Percentiles rank a stretch among this genome's conserved stretches.
These are phyloP conservation scores for Mollisia scopiformis DNA, from an alignment of 2,329 filamentous ascomycete species.

Conservation along the genomic window DNA sequence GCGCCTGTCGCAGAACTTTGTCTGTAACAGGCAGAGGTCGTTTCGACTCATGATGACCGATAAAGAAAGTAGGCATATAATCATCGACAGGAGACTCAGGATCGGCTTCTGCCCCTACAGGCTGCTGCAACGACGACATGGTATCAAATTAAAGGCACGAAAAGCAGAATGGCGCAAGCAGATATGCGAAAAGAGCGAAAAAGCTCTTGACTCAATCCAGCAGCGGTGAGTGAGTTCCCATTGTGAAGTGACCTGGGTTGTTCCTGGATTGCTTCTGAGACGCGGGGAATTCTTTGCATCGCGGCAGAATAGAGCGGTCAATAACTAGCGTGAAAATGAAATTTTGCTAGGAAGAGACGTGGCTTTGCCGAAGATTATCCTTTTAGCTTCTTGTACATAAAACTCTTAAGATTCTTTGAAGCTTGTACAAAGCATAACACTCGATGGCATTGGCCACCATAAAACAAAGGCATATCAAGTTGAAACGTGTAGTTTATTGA, in stretches of 20 bases:
- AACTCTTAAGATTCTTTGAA: no score
- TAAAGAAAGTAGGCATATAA: constrained; percentile 59
- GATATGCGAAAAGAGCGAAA: constrained; percentile 10
- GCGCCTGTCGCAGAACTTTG: constrained; percentile 66
- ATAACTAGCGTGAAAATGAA: no score
- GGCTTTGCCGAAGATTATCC: no score
- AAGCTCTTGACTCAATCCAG: not conserved
- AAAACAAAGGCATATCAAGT: no score
- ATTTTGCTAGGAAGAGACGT: no score
- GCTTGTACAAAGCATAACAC: no score
- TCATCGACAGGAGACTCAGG: constrained; percentile 31
- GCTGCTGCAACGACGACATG: constrained; percentile 22
- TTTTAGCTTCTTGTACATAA: no score
- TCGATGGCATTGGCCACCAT: no score
- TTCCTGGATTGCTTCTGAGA: no score
- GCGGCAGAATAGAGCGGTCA: no score
- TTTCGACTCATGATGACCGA: constrained; percentile 74
- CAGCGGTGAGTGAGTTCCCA: not conserved
- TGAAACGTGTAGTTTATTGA: no score
- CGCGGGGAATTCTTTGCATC: not conserved
- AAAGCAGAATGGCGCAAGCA: constrained; percentile 1
- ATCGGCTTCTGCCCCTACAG: constrained; percentile 20
- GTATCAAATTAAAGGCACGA: constrained; percentile 3
- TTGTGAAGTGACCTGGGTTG: not conserved
- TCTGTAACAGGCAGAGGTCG: constrained; percentile 63